Conservation (phyloP, 441 rosid species). For the Jatropha podagrica region DNA sequence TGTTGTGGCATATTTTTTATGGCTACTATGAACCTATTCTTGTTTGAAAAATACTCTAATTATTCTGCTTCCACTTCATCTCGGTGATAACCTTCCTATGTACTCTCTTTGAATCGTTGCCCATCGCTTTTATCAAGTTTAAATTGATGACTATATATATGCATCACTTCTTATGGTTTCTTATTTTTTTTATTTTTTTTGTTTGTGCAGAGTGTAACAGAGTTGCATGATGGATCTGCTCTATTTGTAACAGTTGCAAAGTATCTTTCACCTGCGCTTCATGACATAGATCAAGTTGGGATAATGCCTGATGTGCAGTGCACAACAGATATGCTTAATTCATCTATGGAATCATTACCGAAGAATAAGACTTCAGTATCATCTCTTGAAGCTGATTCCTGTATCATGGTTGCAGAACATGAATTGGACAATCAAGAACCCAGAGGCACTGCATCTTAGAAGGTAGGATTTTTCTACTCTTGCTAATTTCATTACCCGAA, state of each 20-base stretch:
- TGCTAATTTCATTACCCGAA: neutral
- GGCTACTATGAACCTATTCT: neutral
- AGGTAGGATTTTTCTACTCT: conserved; percentile 13
- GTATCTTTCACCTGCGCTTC: conserved; percentile 75
- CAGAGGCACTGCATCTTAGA: conserved; percentile 66
- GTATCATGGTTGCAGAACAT: conserved; percentile 89
- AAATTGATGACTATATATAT: neutral
- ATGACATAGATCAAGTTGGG: conserved; percentile 72
- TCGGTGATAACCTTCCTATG: neutral
- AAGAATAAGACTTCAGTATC: conserved; percentile 46
- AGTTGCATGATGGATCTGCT: conserved; percentile 86
- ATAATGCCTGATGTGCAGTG: conserved; percentile 71
- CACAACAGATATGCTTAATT: conserved; percentile 54
- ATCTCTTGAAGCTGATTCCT: conserved; percentile 79
- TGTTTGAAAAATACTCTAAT: neutral
- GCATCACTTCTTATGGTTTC: neutral
- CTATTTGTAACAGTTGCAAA: conserved; percentile 86
- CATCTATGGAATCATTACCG: conserved; percentile 41
- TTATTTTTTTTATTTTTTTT: neutral
- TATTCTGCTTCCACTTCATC: neutral
- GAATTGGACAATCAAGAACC: conserved; percentile 65
- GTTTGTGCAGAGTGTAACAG: conserved; percentile 65
- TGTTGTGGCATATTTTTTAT: neutral
- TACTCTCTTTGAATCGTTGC: neutral
- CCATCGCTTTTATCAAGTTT: neutral